phyloP scores from a whole-genome alignment of 305 asterid genomes.

The Plantago lanceolata region DNA sequence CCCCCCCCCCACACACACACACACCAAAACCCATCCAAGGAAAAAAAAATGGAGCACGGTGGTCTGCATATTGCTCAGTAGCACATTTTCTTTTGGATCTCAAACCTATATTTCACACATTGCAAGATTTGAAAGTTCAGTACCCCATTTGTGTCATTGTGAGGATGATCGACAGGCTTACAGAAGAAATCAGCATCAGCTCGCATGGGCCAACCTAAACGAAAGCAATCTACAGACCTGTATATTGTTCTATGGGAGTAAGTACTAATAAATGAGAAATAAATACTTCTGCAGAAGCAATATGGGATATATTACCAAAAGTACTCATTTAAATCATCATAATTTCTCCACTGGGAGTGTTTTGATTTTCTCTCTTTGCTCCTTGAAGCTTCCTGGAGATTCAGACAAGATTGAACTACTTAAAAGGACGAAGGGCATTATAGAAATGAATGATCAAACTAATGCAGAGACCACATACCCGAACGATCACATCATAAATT shows the following conservation, averaged over 20 bases:
- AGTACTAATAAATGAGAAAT: constrained; percentile 15
- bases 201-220: constrained; percentile 99
- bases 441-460: background rate
- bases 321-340: constrained; percentile 95
- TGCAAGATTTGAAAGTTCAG: constrained; percentile 15
- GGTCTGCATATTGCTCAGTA: no score
- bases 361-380: constrained; percentile 78
- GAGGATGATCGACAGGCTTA: constrained; percentile 40
- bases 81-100: no score
- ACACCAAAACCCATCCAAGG: no score
- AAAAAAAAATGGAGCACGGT: no score
- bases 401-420: constrained; percentile 16
- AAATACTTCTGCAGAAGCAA: constrained; percentile 10
- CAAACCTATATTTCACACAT: background rate
- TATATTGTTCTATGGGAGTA: constrained; percentile 4
- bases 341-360: constrained; percentile 99
- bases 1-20: no score
- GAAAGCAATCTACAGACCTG: constrained; percentile 98
- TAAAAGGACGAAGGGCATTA: constrained; percentile 10
- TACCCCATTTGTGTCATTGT: constrained; percentile 73
- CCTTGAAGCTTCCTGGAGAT: constrained; percentile 81
- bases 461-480: constrained; percentile 38
- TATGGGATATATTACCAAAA: constrained; percentile 57
- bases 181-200: constrained; percentile 98
- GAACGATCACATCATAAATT: constrained; percentile 87